Percentiles rank a stretch among this genome's conserved stretches.
These are phyloP conservation scores for Magnolia kwangsiensis DNA, from an alignment of 164 flowering plant species.

Conservation along the genomic window DNA sequence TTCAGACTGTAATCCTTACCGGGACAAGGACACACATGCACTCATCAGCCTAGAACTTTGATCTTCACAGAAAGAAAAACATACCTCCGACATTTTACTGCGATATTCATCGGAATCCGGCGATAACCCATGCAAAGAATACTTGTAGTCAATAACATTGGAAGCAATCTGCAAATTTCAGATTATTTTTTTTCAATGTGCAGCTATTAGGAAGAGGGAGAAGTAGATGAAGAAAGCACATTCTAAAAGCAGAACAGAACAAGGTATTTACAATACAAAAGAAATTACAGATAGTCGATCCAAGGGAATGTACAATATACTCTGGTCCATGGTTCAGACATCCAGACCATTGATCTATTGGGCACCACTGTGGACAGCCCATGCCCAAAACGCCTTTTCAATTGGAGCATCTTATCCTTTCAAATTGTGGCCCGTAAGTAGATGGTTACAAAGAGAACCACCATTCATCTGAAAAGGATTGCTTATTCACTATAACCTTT, in stretches of 20 bases:
- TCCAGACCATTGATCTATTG: background rate
- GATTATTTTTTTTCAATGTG: background rate
- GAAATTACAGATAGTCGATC: background rate
- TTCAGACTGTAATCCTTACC: no score
- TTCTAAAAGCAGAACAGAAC: background rate
- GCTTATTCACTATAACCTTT: background rate
- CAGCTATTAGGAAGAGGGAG: background rate
- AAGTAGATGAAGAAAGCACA: background rate
- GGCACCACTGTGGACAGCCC: background rate
- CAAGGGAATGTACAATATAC: background rate
- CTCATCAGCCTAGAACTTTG: background rate
- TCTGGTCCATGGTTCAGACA: background rate
- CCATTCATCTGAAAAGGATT: background rate
- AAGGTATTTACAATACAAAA: background rate
- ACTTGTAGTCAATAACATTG: constrained; percentile 69
- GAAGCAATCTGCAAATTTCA: constrained; percentile 42
- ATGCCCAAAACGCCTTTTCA: background rate
- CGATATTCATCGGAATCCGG: constrained; percentile 51
- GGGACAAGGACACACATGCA: background rate
- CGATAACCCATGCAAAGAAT: constrained; percentile 44
- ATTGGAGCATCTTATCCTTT: background rate
- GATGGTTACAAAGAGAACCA: background rate
- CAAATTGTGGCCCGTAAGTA: background rate
- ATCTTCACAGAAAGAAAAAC: background rate
- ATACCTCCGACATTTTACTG: constrained; percentile 46